Conservation (phyloP, 2,329 filamentous ascomycete genomes). For the Sporothrix phasma region DNA sequence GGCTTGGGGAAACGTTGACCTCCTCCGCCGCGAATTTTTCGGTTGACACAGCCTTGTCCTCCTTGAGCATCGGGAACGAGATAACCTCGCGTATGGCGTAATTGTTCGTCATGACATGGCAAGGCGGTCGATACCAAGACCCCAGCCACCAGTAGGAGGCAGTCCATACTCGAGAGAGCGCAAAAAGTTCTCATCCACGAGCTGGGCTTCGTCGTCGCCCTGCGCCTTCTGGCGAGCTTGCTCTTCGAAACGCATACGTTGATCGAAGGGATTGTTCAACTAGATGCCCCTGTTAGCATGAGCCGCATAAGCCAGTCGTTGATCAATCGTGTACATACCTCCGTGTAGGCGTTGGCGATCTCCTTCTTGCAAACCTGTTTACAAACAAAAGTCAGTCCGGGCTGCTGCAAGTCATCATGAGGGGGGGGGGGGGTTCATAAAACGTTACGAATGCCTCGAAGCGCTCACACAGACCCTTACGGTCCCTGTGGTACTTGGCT, state of each 20-base stretch:
- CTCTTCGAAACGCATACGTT: conserved; percentile 85
- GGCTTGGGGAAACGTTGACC: conserved; percentile 26
- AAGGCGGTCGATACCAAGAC: conserved; percentile 80
- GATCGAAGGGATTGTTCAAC: conserved; percentile 94
- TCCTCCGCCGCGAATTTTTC: conserved; percentile 36
- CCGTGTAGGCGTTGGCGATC: conserved; percentile 92
- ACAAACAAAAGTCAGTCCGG: background rate
- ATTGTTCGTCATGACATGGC: conserved; percentile 65
- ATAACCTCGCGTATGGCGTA: conserved; percentile 94
- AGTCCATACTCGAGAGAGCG: conserved; percentile 64
- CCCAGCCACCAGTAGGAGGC: conserved; percentile 91
- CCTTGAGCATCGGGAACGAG: conserved; percentile 97
- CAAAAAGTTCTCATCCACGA: conserved; percentile 93
- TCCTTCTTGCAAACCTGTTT: conserved; percentile 77
- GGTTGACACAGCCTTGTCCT: conserved; percentile 46
- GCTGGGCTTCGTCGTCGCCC: conserved; percentile 93
- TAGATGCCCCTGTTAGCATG: background rate
- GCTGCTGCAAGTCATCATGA: background rate
- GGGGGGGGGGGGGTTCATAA: too few species aligned
- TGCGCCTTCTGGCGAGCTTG: conserved; percentile 92
- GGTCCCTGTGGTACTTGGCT: conserved; percentile 83
- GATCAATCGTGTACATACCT: conserved; percentile 29
- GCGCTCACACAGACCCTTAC: conserved; percentile 81
- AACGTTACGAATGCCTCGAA: conserved; percentile 72
- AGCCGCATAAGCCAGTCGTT: background rate